These are phyloP conservation scores for Fusarium proliferatum DNA, from an alignment of 2,329 filamentous ascomycete genomes.

Conservation along the genomic window DNA sequence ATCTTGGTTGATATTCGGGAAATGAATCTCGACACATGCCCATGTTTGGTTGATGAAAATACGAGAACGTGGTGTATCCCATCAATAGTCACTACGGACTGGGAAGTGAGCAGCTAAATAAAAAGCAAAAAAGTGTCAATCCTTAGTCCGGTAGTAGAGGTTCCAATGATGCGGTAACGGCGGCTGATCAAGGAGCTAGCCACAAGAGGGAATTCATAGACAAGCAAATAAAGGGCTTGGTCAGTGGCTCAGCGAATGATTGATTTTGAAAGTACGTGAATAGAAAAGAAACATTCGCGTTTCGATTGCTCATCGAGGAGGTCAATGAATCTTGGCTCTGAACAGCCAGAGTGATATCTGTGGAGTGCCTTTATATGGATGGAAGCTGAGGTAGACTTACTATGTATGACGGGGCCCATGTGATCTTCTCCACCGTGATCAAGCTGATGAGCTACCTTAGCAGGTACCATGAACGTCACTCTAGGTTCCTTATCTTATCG, in stretches of 20 bases:
- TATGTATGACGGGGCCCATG: not conserved
- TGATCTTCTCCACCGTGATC: not conserved
- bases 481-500: constrained; percentile 26
- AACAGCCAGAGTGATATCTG: not conserved
- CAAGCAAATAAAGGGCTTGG: not conserved
- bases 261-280: not conserved
- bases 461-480: not conserved
- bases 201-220: not conserved
- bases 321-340: not conserved
- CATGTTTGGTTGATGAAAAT: not conserved
- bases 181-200: not conserved
- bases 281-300: not conserved
- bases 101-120: not conserved
- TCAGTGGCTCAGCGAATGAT: not conserved
- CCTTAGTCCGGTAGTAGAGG: not conserved
- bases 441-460: not conserved
- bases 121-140: not conserved
- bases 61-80: not conserved
- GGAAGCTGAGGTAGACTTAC: not conserved
- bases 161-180: not conserved
- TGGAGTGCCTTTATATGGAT: not conserved
- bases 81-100: not conserved
- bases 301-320: not conserved
- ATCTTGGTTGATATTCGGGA: not conserved
- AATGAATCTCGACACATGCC: not conserved